Evolutionary conservation across 495 filamentous ascomycete genomes (phyloP).

Genomic region (Monascus purpureus): DNA sequence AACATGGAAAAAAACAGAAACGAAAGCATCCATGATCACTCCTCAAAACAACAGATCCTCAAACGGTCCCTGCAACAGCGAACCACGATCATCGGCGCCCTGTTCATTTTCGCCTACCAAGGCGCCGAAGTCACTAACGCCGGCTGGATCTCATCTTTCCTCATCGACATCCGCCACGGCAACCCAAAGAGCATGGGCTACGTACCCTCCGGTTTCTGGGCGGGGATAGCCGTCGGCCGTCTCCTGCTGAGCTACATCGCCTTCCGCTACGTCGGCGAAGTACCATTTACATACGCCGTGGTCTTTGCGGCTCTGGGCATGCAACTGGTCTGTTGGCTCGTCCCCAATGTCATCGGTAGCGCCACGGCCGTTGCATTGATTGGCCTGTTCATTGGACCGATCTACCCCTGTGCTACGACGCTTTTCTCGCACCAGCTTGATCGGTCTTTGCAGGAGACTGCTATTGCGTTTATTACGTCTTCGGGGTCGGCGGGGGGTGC

Average conservation of each 20-base stretch:
- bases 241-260: slow-evolving; percentile 52
- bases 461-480: slow-evolving; percentile 54
- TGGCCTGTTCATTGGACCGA: slow-evolving; percentile 63
- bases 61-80: slow-evolving; percentile 38
- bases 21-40: slow-evolving; percentile 58
- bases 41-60: slow-evolving; percentile 28
- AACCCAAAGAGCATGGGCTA: slow-evolving; percentile 57
- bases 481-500: slow-evolving; percentile 66
- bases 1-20: background rate
- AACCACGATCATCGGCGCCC: slow-evolving; percentile 51
- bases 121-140: slow-evolving; percentile 67
- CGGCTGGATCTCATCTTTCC: slow-evolving; percentile 70
- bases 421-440: slow-evolving; percentile 51
- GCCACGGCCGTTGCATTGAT: slow-evolving; percentile 58
- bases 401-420: slow-evolving; percentile 58
- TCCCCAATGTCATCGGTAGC: slow-evolving; percentile 57
- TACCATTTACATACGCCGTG: no score
- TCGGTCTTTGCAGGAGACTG: slow-evolving; percentile 47
- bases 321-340: slow-evolving; percentile 60
- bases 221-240: slow-evolving; percentile 52
- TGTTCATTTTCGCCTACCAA: slow-evolving; percentile 75
- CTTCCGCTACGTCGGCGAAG: slow-evolving; percentile 51
- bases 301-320: slow-evolving; percentile 45
- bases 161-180: slow-evolving; percentile 55
- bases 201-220: slow-evolving; percentile 70